Percentiles rank a stretch among this genome's conserved stretches.
Evolutionary conservation across 106 monocot genomes (phyloP).

Genomic region (Allium sativum): DNA sequence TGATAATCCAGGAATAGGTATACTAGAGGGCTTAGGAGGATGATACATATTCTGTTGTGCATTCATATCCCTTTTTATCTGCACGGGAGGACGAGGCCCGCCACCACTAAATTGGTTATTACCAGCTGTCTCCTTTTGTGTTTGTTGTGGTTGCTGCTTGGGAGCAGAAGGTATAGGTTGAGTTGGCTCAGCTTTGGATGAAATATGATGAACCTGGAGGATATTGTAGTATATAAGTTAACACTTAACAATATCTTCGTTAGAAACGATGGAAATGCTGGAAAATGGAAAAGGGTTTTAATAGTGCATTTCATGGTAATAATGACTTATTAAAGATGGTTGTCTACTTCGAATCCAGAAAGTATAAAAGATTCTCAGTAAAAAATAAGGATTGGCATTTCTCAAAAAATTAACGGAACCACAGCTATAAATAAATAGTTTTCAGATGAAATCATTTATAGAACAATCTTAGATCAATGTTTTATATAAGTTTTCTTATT

Average conservation of each 20-base stretch:
- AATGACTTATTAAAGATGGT: too few relatives aligned
- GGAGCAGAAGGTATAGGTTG: constrained; percentile 20
- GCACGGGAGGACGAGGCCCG: constrained; percentile 19
- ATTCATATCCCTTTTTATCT: constrained; percentile 36
- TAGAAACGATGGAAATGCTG: too few relatives aligned
- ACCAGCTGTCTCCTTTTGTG: constrained; percentile 20
- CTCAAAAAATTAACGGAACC: too few relatives aligned
- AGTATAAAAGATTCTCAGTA: too few relatives aligned
- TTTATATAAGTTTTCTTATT: too few relatives aligned
- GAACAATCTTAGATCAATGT: too few relatives aligned
- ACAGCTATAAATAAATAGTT: too few relatives aligned
- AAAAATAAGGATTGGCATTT: too few relatives aligned
- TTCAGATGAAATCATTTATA: too few relatives aligned
- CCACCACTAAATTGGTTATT: constrained; percentile 16
- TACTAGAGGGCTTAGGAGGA: constrained; percentile 21
- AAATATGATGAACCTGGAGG: constrained; percentile 29
- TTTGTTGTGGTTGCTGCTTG: constrained; percentile 18
- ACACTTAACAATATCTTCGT: background rate
- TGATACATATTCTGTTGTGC: constrained; percentile 7
- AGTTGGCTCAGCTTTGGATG: constrained; percentile 14
- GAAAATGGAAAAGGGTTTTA: too few relatives aligned
- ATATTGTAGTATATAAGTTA: constrained; percentile 1
- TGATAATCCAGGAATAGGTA: constrained; percentile 33
- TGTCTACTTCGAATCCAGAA: too few relatives aligned
- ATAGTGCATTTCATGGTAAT: too few relatives aligned